These are phyloP conservation scores for Candida vaughaniae DNA, from an alignment of 805 yeast species.

Conservation along the genomic window DNA sequence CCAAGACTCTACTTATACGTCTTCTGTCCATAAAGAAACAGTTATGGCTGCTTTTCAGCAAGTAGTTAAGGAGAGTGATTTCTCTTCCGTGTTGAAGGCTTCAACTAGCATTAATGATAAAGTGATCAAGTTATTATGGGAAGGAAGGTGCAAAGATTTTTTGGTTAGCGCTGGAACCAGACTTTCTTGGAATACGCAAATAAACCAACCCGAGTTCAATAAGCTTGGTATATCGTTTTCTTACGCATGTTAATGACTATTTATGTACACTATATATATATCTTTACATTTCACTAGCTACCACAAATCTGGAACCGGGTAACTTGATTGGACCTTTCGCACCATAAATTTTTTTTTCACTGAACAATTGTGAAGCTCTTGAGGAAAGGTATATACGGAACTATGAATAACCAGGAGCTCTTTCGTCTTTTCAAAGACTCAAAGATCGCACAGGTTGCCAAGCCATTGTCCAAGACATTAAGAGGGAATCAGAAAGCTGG, in stretches of 20 bases:
- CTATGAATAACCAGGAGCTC: conserved; percentile 30
- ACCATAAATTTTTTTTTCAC: conserved; percentile 4
- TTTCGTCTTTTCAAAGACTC: conserved; percentile 38
- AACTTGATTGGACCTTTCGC: background rate
- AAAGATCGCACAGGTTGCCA: conserved; percentile 45
- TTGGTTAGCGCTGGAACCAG: conserved; percentile 72
- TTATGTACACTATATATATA: no score
- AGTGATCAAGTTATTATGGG: conserved; percentile 74
- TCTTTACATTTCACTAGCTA: background rate
- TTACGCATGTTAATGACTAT: conserved; percentile 38
- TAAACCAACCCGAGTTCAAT: conserved; percentile 46
- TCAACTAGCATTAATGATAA: conserved; percentile 67
- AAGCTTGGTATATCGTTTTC: conserved; percentile 62
- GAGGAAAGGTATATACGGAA: no score
- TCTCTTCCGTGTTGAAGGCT: conserved; percentile 69
- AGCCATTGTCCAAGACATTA: conserved; percentile 32
- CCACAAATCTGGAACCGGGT: conserved; percentile 2
- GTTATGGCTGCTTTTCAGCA: conserved; percentile 52
- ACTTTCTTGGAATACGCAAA: conserved; percentile 36
- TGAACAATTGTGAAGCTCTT: no score
- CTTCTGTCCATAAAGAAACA: conserved; percentile 23
- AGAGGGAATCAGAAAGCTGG: conserved; percentile 23
- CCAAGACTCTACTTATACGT: conserved; percentile 2
- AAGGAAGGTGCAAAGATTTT: conserved; percentile 80
- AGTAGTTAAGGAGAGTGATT: conserved; percentile 51